Evolutionary conservation across 192 early-diverging fungal genomes (phyloP), one percentile per base, ranked within the genome.

Genomic region (Backusella westeae): DNA sequence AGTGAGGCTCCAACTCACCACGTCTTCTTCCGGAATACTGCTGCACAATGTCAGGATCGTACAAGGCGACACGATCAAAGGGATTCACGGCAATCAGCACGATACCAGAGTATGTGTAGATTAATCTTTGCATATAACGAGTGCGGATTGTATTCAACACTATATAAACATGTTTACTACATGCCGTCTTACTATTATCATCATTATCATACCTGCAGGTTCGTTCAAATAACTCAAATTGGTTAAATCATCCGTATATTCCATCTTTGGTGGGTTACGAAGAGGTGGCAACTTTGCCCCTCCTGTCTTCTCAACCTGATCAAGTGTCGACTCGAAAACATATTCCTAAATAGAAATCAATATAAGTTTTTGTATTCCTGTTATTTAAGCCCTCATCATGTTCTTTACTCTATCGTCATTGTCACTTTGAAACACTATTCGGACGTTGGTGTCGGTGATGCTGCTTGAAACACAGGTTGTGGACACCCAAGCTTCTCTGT

Each of bases 101-200:
- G 67, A 99, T 98, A 65, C 98, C 98, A 34, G 97, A 98, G 80
- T 99, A 99, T 19, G 98, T 99, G 85, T 99, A 99, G 81, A 99
- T 99, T 80, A 94, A 93, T 80, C 96, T 89, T 81, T 96, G 94
- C 6, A 85, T 83, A 80, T 98, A 99, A 53, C 98, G 91, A 26
- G 95, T 89, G 44, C 86, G 87, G 83, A 99, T 92, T 77, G 95
- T 97, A 85, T 98, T 93, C 39, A 99, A 90, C 3, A 99, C 98
- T 87, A 85, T 42, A 23, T 3, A 26, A 32, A 32, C 32, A 32
- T 32, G 32, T 32, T 32, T 32, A 32, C 3, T 3, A 32, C 32
- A 32, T 32, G 32, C 32, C 2, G 32, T 0, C 32, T 32, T 32
- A 32, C 32, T 32, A 32, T 32, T 32, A 3, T 1, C 32, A 44